phyloP scores from a whole-genome alignment of 768 basidiomycete genomes.

The Phylloporus arenicola region DNA sequence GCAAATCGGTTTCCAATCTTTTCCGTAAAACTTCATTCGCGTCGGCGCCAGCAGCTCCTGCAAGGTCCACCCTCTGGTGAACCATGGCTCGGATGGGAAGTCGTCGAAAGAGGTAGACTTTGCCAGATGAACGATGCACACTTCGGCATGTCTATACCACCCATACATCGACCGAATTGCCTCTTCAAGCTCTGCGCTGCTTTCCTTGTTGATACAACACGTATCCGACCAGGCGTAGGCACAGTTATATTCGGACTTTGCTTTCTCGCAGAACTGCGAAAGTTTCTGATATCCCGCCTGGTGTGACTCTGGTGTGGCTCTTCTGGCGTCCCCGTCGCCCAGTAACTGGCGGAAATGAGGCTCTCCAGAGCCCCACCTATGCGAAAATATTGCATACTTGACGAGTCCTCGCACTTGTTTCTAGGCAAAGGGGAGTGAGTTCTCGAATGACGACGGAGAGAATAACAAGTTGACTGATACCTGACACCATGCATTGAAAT shows the following conservation, averaged over 20 bases:
- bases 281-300: slow-evolving; percentile 14
- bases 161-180: slow-evolving; percentile 28
- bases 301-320: not conserved
- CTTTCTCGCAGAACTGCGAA: slow-evolving; percentile 12
- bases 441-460: not conserved
- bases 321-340: slow-evolving; percentile 6
- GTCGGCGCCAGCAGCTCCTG: slow-evolving; percentile 14
- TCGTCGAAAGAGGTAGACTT: slow-evolving; percentile 5
- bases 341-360: not conserved
- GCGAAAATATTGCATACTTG: slow-evolving; percentile 2
- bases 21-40: slow-evolving; percentile 16
- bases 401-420: not conserved
- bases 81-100: slow-evolving; percentile 18
- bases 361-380: not conserved
- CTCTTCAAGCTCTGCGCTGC: slow-evolving; percentile 28
- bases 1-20: slow-evolving; percentile 15
- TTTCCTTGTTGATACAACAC: slow-evolving; percentile 20
- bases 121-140: slow-evolving; percentile 23
- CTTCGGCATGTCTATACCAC: slow-evolving; percentile 21
- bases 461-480: not conserved
- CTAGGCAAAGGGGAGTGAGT: not conserved
- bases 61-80: slow-evolving; percentile 20
- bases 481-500: not conserved
- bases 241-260: slow-evolving; percentile 12
- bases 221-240: slow-evolving; percentile 24